phyloP scores from a whole-genome alignment of 768 basidiomycete species.

The Chalciporus pseudorubinellus region DNA sequence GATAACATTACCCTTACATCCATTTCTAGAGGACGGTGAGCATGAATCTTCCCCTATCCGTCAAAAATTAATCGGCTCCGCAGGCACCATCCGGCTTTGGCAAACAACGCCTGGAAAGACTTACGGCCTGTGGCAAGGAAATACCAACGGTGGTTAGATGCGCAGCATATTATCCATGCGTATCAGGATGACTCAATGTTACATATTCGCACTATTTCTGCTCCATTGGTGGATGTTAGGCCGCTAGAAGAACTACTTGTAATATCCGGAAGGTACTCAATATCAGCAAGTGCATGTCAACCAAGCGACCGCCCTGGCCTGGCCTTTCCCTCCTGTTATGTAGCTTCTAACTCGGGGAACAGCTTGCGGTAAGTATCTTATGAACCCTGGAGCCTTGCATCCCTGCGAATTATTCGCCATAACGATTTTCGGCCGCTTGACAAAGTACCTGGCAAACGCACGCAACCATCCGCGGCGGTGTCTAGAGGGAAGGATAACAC shows the following conservation, averaged over 20 bases:
- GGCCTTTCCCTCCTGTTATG: neutral
- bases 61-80: slow-evolving; percentile 5
- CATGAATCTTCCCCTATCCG: slow-evolving; percentile 1
- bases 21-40: slow-evolving; percentile 69
- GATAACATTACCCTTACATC: slow-evolving; percentile 1
- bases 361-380: neutral
- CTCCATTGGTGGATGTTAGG: slow-evolving; percentile 11
- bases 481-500: neutral
- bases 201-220: slow-evolving; percentile 9
- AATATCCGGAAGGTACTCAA: slow-evolving; percentile 15
- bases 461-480: too few relatives aligned
- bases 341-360: too few relatives aligned
- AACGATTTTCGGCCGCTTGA: too few relatives aligned
- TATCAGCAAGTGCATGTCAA: slow-evolving; percentile 8
- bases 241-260: slow-evolving; percentile 14
- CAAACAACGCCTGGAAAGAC: slow-evolving; percentile 92
- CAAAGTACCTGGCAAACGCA: too few relatives aligned
- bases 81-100: slow-evolving; percentile 95
- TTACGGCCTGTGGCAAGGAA: slow-evolving; percentile 88
- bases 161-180: neutral
- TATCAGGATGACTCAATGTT: slow-evolving; percentile 10
- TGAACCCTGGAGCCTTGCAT: neutral
- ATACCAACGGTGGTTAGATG: slow-evolving; percentile 39
- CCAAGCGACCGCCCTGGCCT: neutral
- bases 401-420: too few relatives aligned